These are phyloP conservation scores for Eimeria acervulina DNA, from an alignment of 169 alveolate genomes.

Conservation along the genomic window DNA sequence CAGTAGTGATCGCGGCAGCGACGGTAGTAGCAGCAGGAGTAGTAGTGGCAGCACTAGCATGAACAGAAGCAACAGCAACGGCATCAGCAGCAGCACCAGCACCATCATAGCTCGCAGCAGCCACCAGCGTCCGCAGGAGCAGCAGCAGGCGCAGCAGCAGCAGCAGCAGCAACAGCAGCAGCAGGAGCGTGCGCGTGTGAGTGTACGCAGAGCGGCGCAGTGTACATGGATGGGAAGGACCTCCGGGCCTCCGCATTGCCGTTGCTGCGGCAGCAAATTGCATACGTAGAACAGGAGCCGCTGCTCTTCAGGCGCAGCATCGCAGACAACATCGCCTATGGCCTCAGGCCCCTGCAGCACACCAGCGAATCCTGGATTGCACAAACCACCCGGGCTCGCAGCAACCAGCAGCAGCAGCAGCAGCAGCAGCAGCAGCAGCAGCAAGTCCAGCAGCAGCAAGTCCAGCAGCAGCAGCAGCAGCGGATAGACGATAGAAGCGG, in stretches of 20 bases:
- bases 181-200: neutral
- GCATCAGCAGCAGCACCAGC: neutral
- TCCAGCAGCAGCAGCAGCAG: neutral
- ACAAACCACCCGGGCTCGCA: neutral
- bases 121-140: neutral
- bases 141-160: too few relatives aligned
- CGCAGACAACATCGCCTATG: conserved; percentile 93
- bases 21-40: neutral
- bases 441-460: too few relatives aligned
- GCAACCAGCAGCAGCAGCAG: conserved; percentile 19
- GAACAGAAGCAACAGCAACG: neutral
- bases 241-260: conserved; percentile 72
- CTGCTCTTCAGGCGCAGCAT: conserved; percentile 73
- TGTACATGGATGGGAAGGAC: conserved; percentile 71
- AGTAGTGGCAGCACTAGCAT: neutral
- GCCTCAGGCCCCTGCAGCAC: conserved; percentile 81
- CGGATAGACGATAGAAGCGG: neutral
- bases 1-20: neutral
- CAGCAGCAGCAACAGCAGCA: conserved; percentile 36
- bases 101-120: too few relatives aligned
- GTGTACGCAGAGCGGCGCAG: conserved; percentile 85
- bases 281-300: conserved; percentile 90
- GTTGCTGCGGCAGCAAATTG: conserved; percentile 89
- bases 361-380: conserved; percentile 22
- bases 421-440: conserved; percentile 23